Evolutionary conservation across 441 rosid species (phyloP).

Genomic region (Dalechampia spathulata): DNA sequence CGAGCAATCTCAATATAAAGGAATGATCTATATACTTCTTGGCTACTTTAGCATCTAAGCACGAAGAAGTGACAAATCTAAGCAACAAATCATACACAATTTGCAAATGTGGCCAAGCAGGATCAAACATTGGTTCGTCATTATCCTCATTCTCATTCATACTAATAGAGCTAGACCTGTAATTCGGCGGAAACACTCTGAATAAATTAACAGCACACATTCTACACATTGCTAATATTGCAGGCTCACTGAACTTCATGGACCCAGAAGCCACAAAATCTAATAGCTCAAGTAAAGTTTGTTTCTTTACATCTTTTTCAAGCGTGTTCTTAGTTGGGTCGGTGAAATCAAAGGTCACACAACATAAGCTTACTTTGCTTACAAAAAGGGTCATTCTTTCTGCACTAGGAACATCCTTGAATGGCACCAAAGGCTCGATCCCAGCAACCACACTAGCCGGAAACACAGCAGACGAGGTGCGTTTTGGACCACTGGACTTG

Average conservation of each 20-base stretch:
- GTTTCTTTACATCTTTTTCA: conserved; percentile 75
- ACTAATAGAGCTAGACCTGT: conserved; percentile 29
- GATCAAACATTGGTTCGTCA: conserved; percentile 72
- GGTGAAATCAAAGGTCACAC: conserved; percentile 77
- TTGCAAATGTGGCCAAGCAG: conserved; percentile 89
- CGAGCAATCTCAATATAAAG: conserved; percentile 71
- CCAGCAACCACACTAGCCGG: conserved; percentile 80
- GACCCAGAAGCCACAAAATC: conserved; percentile 68
- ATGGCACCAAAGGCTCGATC: conserved; percentile 73
- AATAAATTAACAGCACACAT: conserved; percentile 85
- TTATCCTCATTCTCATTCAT: conserved; percentile 48
- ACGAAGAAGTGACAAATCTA: conserved; percentile 62
- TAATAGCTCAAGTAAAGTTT: conserved; percentile 67
- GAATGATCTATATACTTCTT: conserved; percentile 83
- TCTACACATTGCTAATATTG: conserved; percentile 77
- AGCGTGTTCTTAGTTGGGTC: conserved; percentile 58
- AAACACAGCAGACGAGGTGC: conserved; percentile 72
- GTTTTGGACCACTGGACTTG: conserved; percentile 47
- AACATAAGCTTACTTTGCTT: conserved; percentile 80
- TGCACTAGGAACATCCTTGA: conserved; percentile 63
- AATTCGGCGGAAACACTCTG: conserved; percentile 66
- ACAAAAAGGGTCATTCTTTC: conserved; percentile 76
- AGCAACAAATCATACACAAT: conserved; percentile 76
- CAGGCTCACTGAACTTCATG: conserved; percentile 60
- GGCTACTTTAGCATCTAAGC: conserved; percentile 69